phyloP scores from a whole-genome alignment of 2,329 filamentous ascomycete species.

The Aspergillus luchuensis region DNA sequence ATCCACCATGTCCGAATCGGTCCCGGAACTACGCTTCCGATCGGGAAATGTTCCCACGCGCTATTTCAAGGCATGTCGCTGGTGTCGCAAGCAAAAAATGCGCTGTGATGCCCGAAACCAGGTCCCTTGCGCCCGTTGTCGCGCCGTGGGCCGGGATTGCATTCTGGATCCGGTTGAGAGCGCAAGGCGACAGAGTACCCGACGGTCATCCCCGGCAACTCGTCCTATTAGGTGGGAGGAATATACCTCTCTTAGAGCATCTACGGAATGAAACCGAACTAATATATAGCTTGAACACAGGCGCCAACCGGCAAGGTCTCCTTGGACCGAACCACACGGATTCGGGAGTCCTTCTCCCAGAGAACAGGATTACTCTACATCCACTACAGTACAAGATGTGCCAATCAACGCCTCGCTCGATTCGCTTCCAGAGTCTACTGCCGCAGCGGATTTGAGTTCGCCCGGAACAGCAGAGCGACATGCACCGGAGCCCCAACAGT shows the following conservation, averaged over 20 bases:
- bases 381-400: constrained; percentile 21
- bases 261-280: background rate
- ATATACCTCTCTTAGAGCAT: background rate
- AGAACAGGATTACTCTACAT: constrained; percentile 31
- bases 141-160: constrained; percentile 36
- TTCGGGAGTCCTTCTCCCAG: constrained; percentile 28
- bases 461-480: constrained; percentile 30
- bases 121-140: constrained; percentile 39
- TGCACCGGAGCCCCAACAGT: constrained; percentile 35
- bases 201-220: constrained; percentile 6
- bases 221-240: background rate
- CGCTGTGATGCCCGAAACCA: constrained; percentile 39
- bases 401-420: constrained; percentile 26
- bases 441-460: constrained; percentile 20
- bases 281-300: background rate
- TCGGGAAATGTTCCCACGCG: constrained; percentile 34
- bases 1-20: background rate
- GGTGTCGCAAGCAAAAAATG: constrained; percentile 40
- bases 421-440: constrained; percentile 23
- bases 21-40: constrained; percentile 6
- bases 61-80: constrained; percentile 40
- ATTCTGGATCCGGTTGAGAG: constrained; percentile 37
- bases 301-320: constrained; percentile 1
- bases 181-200: constrained; percentile 25
- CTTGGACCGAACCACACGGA: constrained; percentile 12